Evolutionary conservation across 495 filamentous ascomycete genomes (phyloP).

Genomic region (Podospora pseudoanserina): DNA sequence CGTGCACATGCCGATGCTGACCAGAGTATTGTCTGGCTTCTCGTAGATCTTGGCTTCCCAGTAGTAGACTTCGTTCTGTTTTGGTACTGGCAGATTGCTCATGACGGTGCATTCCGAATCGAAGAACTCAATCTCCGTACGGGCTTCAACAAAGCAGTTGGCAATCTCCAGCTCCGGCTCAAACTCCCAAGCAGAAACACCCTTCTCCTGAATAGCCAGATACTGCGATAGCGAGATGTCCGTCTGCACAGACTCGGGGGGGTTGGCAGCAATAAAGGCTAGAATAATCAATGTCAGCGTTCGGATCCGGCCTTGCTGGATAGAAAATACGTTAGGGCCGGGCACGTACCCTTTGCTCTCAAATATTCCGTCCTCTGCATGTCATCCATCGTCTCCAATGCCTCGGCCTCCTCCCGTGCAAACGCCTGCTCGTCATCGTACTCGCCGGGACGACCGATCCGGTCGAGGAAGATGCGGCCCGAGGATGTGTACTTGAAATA

Average conservation of each 20-base stretch:
- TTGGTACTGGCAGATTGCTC: slow-evolving; percentile 92
- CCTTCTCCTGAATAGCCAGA: slow-evolving; percentile 97
- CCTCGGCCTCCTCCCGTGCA: slow-evolving; percentile 87
- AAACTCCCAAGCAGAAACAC: slow-evolving; percentile 98
- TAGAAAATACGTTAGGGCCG: not conserved
- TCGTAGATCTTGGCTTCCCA: slow-evolving; percentile 99
- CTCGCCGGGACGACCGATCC: slow-evolving; percentile 89
- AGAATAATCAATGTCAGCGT: not conserved
- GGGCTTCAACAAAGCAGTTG: slow-evolving; percentile 94
- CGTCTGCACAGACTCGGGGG: slow-evolving; percentile 90
- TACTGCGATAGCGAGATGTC: slow-evolving; percentile 98
- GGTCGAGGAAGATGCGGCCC: slow-evolving; percentile 89
- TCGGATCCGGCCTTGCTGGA: no score
- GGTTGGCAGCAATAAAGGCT: slow-evolving; percentile 94
- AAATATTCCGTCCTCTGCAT: slow-evolving; percentile 84
- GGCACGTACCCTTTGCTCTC: slow-evolving; percentile 80
- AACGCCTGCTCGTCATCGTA: slow-evolving; percentile 97
- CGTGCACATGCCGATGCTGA: slow-evolving; percentile 89
- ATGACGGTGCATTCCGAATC: slow-evolving; percentile 96
- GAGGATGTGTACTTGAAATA: slow-evolving; percentile 88
- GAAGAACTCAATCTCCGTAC: slow-evolving; percentile 98
- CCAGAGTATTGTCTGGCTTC: slow-evolving; percentile 79
- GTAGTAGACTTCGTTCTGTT: slow-evolving; percentile 99
- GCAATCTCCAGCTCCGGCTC: slow-evolving; percentile 97
- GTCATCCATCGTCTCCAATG: slow-evolving; percentile 94